Conservation (phyloP, 257 asterid genomes). For the Ophiorrhiza pumila region DNA sequence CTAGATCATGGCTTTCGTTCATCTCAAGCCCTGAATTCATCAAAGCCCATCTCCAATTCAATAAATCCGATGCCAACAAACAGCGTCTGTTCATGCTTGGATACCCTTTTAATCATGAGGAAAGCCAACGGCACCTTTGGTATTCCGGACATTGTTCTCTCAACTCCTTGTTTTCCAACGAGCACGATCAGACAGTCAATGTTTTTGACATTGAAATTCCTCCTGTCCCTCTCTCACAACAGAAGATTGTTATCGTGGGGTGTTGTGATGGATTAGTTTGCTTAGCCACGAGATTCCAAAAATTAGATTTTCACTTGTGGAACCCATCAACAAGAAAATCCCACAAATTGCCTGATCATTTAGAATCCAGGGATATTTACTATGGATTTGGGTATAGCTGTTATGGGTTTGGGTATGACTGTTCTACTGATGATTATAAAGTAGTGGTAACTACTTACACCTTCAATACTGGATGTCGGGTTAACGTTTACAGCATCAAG, state of each 20-base stretch:
- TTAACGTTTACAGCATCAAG: conserved; percentile 39
- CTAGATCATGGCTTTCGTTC: not conserved
- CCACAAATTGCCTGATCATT: conserved; percentile 7
- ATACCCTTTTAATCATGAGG: fast-evolving
- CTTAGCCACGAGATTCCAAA: not conserved
- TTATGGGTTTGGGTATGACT: conserved; percentile 25
- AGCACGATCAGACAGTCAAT: not conserved
- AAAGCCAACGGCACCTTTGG: no score
- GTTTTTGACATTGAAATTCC: not conserved
- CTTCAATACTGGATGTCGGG: conserved; percentile 16
- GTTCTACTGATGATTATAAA: conserved; percentile 33
- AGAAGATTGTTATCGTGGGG: no score
- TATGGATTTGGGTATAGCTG: not conserved
- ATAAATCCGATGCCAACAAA: not conserved
- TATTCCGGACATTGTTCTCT: conserved; percentile 15
- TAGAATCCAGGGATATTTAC: not conserved
- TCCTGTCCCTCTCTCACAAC: not conserved
- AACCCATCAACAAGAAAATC: conserved; percentile 18
- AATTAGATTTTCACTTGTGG: conserved; percentile 4
- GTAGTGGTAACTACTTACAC: conserved; percentile 27
- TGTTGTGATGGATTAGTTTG: conserved; percentile 25
- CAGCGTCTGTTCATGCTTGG: not conserved
- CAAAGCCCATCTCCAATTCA: not conserved
- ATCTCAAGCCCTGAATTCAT: not conserved
- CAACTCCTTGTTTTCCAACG: conserved; percentile 8